Evolutionary conservation across 1,139 yeast genomes (phyloP).

Genomic region (Saccharomyces uvarum): DNA sequence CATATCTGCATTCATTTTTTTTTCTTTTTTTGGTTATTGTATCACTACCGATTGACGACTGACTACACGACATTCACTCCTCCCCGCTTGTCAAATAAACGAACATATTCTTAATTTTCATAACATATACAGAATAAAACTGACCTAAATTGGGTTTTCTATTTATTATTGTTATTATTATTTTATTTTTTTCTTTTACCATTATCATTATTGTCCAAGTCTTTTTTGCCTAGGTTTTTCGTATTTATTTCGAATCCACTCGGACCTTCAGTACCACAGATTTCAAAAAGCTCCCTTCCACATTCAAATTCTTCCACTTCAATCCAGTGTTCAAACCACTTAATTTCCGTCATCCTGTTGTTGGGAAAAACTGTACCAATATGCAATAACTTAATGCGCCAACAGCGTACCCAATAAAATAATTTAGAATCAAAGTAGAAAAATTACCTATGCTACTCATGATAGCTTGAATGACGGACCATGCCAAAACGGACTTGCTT

Average conservation of each 20-base stretch:
- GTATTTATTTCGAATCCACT: too few relatives aligned
- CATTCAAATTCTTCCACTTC: slow-evolving; percentile 56
- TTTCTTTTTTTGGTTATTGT: neutral
- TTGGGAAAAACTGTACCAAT: slow-evolving; percentile 48
- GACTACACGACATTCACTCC: neutral
- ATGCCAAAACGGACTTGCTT: slow-evolving; percentile 27
- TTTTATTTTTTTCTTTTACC: too few relatives aligned
- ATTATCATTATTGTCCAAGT: too few relatives aligned
- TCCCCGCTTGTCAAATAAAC: neutral
- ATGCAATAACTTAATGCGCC: slow-evolving; percentile 45
- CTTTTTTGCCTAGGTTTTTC: too few relatives aligned
- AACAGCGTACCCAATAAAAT: slow-evolving; percentile 60
- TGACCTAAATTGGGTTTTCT: too few relatives aligned
- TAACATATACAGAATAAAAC: neutral
- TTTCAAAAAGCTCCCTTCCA: slow-evolving; percentile 14
- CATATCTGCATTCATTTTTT: neutral
- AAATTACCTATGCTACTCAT: slow-evolving; percentile 77
- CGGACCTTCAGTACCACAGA: too few relatives aligned
- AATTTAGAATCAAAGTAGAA: slow-evolving; percentile 72
- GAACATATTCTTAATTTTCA: neutral
- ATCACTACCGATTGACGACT: neutral
- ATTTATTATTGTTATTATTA: too few relatives aligned
- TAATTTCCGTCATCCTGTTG: slow-evolving; percentile 40
- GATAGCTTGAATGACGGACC: slow-evolving; percentile 69
- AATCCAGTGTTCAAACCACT: slow-evolving; percentile 51